A percentile compares a stretch with the other conserved stretches of the same genome.
Evolutionary conservation across 2,329 filamentous ascomycete genomes (phyloP).

Genomic region (Diaporthe longicolla): DNA sequence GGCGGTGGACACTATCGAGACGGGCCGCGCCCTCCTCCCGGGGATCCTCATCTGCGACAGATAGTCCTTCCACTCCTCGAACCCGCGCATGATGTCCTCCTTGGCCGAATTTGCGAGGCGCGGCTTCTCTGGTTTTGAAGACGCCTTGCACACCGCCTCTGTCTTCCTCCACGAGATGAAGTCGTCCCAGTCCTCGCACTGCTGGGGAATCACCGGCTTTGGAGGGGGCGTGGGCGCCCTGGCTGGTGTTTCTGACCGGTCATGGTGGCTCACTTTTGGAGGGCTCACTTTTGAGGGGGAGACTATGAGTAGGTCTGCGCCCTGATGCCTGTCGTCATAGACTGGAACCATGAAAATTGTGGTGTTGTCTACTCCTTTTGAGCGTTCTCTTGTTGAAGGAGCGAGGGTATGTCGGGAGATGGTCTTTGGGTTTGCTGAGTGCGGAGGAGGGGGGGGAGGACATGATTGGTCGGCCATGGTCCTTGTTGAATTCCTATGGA

Average conservation of each 20-base stretch:
- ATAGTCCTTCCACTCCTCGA: conserved; percentile 39
- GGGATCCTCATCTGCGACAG: conserved; percentile 26
- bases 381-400: background rate
- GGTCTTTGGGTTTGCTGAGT: conserved; percentile 1
- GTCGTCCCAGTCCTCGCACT: conserved; percentile 41
- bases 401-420: background rate
- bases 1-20: conserved; percentile 36
- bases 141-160: conserved; percentile 26
- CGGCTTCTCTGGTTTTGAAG: background rate
- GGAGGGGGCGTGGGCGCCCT: conserved; percentile 40
- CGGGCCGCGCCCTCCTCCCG: conserved; percentile 23
- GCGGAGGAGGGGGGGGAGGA: background rate
- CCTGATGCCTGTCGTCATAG: conserved; percentile 42
- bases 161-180: conserved; percentile 39
- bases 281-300: conserved; percentile 28
- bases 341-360: conserved; percentile 41
- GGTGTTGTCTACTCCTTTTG: conserved; percentile 1
- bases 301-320: conserved; percentile 41
- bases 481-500: conserved; percentile 22
- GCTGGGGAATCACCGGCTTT: conserved; percentile 35
- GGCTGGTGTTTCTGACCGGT: conserved; percentile 22
- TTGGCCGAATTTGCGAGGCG: conserved; percentile 26
- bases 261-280: background rate
- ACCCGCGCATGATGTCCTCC: conserved; percentile 36
- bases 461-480: conserved; percentile 23